Conservation (phyloP, 2,329 filamentous ascomycete species). For the Aspergillus pseudoviridinutans region DNA sequence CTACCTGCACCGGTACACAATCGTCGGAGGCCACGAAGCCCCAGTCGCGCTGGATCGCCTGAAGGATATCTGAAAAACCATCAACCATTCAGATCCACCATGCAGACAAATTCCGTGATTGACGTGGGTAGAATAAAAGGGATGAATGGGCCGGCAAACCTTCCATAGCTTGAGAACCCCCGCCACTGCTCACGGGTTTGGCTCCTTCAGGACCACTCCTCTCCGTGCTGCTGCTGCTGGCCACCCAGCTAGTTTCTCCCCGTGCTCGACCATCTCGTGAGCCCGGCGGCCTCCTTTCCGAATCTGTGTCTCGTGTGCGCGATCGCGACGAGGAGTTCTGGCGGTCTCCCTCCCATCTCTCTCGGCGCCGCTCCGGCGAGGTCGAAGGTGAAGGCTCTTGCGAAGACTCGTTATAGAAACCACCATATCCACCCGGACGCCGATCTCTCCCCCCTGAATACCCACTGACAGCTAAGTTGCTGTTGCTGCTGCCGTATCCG, state of each 20-base stretch:
- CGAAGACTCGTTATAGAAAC: conserved; percentile 35
- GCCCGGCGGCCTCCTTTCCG: conserved; percentile 22
- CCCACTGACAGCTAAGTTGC: conserved; percentile 29
- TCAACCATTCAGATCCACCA: conserved; percentile 4
- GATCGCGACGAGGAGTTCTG: conserved; percentile 31
- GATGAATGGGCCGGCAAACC: conserved; percentile 19
- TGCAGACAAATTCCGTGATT: neutral
- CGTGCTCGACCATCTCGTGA: conserved; percentile 26
- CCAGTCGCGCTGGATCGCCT: conserved; percentile 85
- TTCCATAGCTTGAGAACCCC: conserved; percentile 35
- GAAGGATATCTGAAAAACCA: conserved; percentile 56
- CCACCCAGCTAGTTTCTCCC: conserved; percentile 19
- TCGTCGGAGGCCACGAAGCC: conserved; percentile 83
- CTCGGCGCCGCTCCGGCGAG: conserved; percentile 32
- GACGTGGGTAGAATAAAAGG: neutral
- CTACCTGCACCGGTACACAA: conserved; percentile 88
- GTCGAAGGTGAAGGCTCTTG: conserved; percentile 23
- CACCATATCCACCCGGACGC: conserved; percentile 43
- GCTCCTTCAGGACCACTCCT: conserved; percentile 15
- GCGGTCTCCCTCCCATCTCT: conserved; percentile 28
- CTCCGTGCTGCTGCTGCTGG: conserved; percentile 18
- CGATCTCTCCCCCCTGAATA: conserved; percentile 31
- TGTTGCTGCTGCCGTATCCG: conserved; percentile 27
- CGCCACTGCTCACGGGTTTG: conserved; percentile 9
- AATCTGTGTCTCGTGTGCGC: conserved; percentile 30